Evolutionary conservation across 306 rosid genomes (phyloP).

Genomic region (Senna siamea): DNA sequence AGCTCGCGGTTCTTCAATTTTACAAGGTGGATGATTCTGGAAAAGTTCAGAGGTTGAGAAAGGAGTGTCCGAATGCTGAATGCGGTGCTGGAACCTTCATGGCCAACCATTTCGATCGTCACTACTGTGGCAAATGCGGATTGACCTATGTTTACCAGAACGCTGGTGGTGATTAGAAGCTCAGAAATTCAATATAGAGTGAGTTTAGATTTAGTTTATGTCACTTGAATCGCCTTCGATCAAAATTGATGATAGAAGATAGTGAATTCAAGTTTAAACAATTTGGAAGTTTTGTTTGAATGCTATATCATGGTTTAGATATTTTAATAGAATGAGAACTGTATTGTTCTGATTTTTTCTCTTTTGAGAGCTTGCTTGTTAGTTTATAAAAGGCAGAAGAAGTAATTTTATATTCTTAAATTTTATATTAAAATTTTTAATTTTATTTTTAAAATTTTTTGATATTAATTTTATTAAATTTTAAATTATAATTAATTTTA

Average conservation of each 20-base stretch:
- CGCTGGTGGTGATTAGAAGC: slow-evolving; percentile 40
- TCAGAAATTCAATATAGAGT: not conserved
- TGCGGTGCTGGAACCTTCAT: slow-evolving; percentile 29
- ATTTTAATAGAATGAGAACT: not conserved
- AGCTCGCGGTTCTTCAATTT: slow-evolving; percentile 44
- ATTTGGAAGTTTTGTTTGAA: not conserved
- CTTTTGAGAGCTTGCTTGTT: not conserved
- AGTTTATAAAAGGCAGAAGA: not conserved
- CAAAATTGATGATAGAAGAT: not conserved
- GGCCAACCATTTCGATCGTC: slow-evolving; percentile 50
- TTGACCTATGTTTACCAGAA: slow-evolving; percentile 46
- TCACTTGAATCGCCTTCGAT: not conserved
- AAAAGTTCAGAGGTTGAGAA: not conserved
- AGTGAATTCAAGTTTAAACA: not conserved
- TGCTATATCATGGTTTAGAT: not conserved
- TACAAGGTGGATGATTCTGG: slow-evolving; percentile 2
- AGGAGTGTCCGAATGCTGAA: not conserved
- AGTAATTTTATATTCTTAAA: too few relatives aligned
- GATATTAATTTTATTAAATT: too few relatives aligned
- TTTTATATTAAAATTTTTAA: too few relatives aligned
- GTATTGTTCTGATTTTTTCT: not conserved
- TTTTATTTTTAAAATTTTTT: too few relatives aligned
- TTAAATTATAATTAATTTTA: too few relatives aligned
- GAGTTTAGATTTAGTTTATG: not conserved
- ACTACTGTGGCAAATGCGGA: slow-evolving; percentile 48